phyloP scores from a whole-genome alignment of 306 rosid species.

The Sicyos edulis region DNA sequence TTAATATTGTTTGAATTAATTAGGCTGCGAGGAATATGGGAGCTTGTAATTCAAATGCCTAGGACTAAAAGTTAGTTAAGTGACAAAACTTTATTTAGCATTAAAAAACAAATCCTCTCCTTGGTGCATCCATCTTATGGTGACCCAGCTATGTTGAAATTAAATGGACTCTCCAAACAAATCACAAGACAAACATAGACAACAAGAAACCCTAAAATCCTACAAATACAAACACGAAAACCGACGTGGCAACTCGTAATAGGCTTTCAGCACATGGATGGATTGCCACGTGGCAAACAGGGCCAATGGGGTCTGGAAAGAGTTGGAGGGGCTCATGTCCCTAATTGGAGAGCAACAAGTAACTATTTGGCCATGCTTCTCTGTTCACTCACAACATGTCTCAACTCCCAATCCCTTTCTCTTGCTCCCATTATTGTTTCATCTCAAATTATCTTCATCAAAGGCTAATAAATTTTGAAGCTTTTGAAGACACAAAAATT shows the following conservation, averaged over 20 bases:
- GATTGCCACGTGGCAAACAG: constrained; percentile 38
- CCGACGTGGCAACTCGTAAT: constrained; percentile 20
- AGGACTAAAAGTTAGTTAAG: too few species aligned
- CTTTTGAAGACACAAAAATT: not conserved
- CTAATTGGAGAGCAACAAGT: constrained; percentile 26
- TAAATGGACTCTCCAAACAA: constrained; percentile 1
- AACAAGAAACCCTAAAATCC: not conserved
- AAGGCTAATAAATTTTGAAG: not conserved
- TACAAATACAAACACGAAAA: not conserved
- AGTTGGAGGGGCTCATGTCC: constrained; percentile 36
- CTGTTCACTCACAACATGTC: constrained; percentile 38
- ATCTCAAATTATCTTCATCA: constrained; percentile 2
- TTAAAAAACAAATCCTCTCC: not conserved
- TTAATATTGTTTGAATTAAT: too few species aligned
- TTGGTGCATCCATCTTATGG: not conserved
- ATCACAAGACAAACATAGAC: constrained; percentile 13
- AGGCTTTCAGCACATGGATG: constrained; percentile 35
- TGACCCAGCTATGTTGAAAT: constrained; percentile 18
- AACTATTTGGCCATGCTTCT: constrained; percentile 60
- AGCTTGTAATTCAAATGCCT: too few species aligned
- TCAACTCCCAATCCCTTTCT: constrained; percentile 16
- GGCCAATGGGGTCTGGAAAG: constrained; percentile 22
- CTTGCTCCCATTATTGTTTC: constrained; percentile 23
- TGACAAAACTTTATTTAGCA: too few species aligned
- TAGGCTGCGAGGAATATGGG: too few species aligned